Evolutionary conservation across 257 asterid genomes (phyloP).

Genomic region (Verbascum thapsus): DNA sequence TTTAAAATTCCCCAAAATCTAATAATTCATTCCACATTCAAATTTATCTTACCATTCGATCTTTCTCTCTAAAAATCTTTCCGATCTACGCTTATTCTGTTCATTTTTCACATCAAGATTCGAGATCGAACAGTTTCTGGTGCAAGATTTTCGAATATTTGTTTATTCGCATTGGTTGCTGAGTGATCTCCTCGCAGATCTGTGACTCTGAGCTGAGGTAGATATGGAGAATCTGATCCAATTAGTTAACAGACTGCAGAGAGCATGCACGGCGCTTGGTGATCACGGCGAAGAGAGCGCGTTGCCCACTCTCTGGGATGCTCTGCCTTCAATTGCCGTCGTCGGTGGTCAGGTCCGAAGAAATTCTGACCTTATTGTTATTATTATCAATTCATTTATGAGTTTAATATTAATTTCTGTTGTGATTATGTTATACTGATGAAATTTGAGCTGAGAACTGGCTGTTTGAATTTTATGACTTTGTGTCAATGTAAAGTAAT

Average conservation of each 20-base stretch:
- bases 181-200: conserved; percentile 24
- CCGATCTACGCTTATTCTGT: conserved; percentile 9
- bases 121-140: conserved; percentile 20
- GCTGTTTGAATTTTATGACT: conserved; percentile 3
- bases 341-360: conserved; percentile 77
- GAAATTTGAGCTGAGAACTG: conserved; percentile 15
- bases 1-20: no score
- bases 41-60: no score
- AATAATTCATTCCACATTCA: no score
- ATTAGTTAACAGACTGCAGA: conserved; percentile 71
- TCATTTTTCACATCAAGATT: not conserved
- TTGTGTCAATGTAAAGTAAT: conserved; percentile 1
- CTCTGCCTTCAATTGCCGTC: conserved; percentile 82
- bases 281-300: conserved; percentile 79
- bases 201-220: conserved; percentile 24
- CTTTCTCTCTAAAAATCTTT: not conserved
- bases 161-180: conserved; percentile 18
- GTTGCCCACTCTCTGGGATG: conserved; percentile 82
- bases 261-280: conserved; percentile 90
- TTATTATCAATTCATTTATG: not conserved
- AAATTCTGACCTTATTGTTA: not conserved
- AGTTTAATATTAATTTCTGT: conserved; percentile 2
- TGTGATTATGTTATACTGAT: conserved; percentile 18
- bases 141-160: conserved; percentile 7
- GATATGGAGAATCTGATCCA: conserved; percentile 67